phyloP scores from a whole-genome alignment of 176 grass and related monocot species.

The Typha latifolia region DNA sequence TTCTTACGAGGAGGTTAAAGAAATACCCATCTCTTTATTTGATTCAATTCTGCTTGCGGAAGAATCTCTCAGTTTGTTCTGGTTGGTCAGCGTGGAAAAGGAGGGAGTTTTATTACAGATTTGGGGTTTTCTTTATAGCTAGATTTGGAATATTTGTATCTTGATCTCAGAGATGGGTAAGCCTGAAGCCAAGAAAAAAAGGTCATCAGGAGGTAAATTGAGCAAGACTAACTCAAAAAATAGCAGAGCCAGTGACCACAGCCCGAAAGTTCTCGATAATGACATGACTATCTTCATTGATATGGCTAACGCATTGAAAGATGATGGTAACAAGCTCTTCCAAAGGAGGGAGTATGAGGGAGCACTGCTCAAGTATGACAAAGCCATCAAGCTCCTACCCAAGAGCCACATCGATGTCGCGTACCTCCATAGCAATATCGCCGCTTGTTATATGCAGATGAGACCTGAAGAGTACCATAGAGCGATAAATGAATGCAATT shows the following conservation, averaged over 20 bases:
- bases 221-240: slow-evolving; percentile 48
- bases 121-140: background rate
- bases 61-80: background rate
- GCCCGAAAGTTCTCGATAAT: slow-evolving; percentile 49
- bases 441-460: slow-evolving; percentile 96
- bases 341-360: slow-evolving; percentile 73
- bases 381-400: slow-evolving; percentile 68
- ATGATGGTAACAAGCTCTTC: slow-evolving; percentile 81
- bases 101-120: background rate
- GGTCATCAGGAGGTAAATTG: slow-evolving; percentile 11
- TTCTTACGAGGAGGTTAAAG: background rate
- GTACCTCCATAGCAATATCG: slow-evolving; percentile 72
- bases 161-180: slow-evolving; percentile 54
- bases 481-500: slow-evolving; percentile 79
- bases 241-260: slow-evolving; percentile 11
- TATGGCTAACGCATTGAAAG: slow-evolving; percentile 61
- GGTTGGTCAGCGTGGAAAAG: background rate
- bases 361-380: slow-evolving; percentile 70
- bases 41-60: background rate
- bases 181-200: slow-evolving; percentile 66
- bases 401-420: slow-evolving; percentile 40
- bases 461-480: slow-evolving; percentile 57
- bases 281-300: slow-evolving; percentile 59
- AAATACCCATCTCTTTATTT: background rate
- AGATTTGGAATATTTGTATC: background rate